Evolutionary conservation across 2,329 filamentous ascomycete genomes (phyloP).

Genomic region (Colletotrichum cuscutae): DNA sequence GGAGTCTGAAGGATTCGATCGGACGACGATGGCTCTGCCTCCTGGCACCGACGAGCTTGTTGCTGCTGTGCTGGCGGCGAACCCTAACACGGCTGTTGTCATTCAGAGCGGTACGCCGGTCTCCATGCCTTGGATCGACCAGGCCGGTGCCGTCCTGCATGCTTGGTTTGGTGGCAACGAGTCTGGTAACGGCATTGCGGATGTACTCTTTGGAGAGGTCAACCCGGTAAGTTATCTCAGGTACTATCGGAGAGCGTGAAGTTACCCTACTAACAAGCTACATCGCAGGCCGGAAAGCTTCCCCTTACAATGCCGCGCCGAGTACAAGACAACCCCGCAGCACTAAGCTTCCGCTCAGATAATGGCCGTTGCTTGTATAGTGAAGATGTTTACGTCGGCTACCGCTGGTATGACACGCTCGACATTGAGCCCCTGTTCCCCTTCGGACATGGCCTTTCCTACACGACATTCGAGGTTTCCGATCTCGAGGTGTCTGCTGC

Average conservation of each 20-base stretch:
- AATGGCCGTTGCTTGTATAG: conserved; percentile 74
- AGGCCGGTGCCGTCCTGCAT: conserved; percentile 50
- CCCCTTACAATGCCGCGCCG: conserved; percentile 74
- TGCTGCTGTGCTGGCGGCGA: conserved; percentile 62
- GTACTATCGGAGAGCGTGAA: no score
- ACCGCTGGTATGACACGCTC: conserved; percentile 72
- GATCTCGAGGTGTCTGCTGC: conserved; percentile 53
- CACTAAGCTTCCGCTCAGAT: conserved; percentile 73
- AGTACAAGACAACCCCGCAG: conserved; percentile 75
- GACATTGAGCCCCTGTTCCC: conserved; percentile 65
- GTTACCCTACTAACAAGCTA: neutral
- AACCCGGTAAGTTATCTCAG: conserved; percentile 50
- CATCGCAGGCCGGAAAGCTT: conserved; percentile 73
- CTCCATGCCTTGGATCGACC: conserved; percentile 56
- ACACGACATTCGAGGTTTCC: conserved; percentile 69
- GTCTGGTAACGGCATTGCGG: conserved; percentile 40
- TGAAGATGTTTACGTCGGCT: conserved; percentile 79
- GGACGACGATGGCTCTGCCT: conserved; percentile 76
- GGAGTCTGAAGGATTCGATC: conserved; percentile 67
- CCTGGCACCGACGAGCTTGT: conserved; percentile 67
- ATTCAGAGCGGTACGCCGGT: conserved; percentile 70
- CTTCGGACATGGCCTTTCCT: conserved; percentile 76
- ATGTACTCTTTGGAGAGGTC: conserved; percentile 40
- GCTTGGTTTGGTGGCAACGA: conserved; percentile 43
- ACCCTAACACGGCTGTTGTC: conserved; percentile 67